Evolutionary conservation across 2,329 filamentous ascomycete genomes (phyloP).

Genomic region (Botrytis paeoniae): DNA sequence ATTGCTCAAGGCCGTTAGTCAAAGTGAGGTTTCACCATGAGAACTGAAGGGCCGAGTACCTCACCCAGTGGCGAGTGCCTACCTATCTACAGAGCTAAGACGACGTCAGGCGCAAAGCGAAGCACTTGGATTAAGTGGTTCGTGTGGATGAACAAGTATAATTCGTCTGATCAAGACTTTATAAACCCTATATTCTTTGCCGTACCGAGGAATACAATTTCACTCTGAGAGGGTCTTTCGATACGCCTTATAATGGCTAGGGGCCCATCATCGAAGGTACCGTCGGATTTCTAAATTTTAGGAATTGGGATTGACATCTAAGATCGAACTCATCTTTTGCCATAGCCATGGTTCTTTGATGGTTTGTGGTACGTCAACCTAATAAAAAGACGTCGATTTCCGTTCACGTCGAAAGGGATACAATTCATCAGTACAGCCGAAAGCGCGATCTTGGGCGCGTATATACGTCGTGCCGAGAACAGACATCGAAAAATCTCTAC

Average conservation of each 20-base stretch:
- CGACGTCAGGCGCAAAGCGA: background rate
- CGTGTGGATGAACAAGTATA: background rate
- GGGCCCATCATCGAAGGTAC: background rate
- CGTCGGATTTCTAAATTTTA: background rate
- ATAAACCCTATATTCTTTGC: background rate
- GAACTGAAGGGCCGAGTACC: background rate
- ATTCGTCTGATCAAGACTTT: background rate
- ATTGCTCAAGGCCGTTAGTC: background rate
- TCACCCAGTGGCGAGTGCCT: background rate
- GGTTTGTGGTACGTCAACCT: background rate
- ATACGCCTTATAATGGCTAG: background rate
- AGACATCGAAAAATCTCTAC: background rate
- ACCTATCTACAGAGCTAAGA: background rate
- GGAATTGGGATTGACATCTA: background rate
- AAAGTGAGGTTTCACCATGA: slow-evolving; percentile 4
- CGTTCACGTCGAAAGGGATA: background rate
- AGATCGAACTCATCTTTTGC: too few relatives aligned
- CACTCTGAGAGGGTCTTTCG: background rate
- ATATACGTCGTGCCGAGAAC: background rate
- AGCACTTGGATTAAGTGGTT: background rate
- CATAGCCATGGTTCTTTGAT: background rate
- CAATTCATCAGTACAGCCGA: background rate
- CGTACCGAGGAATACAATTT: background rate
- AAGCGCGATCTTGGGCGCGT: background rate
- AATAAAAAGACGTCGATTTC: background rate